Evolutionary conservation across 2,329 filamentous ascomycete species (phyloP).

Genomic region (Anthostomella pinea): DNA sequence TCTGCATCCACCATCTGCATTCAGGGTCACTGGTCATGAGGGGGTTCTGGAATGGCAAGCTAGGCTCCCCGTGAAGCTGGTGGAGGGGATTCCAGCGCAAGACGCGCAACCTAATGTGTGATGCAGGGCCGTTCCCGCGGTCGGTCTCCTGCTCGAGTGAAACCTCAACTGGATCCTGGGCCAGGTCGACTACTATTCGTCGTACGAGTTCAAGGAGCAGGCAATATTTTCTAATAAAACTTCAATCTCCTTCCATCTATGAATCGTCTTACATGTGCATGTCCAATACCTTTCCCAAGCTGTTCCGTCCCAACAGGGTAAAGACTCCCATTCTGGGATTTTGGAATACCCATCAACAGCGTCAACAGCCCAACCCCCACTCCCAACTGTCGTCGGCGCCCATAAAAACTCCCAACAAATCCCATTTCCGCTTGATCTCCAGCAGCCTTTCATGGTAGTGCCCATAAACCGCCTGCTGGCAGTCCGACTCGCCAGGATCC

Average conservation of each 20-base stretch:
- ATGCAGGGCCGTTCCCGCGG: constrained; percentile 38
- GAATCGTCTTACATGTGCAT: too few relatives aligned
- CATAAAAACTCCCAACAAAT: constrained; percentile 47
- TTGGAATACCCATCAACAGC: constrained; percentile 19
- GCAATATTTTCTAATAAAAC: too few relatives aligned
- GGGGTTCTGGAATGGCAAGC: constrained; percentile 30
- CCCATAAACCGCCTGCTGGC: constrained; percentile 46
- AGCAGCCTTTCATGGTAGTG: constrained; percentile 41
- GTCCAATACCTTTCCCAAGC: too few relatives aligned
- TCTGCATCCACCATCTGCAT: constrained; percentile 36
- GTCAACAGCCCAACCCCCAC: constrained; percentile 45
- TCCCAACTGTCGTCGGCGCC: constrained; percentile 48
- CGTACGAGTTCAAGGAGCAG: too few relatives aligned
- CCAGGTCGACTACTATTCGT: too few relatives aligned
- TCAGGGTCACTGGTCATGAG: constrained; percentile 32
- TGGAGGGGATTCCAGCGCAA: constrained; percentile 27
- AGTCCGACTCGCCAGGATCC: constrained; percentile 47
- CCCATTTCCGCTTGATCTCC: constrained; percentile 48
- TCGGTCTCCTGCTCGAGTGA: too few relatives aligned
- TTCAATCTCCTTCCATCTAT: neutral
- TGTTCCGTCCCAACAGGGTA: constrained; percentile 20
- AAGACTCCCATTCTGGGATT: constrained; percentile 24
- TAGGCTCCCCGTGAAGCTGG: constrained; percentile 30
- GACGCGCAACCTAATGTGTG: constrained; percentile 37
- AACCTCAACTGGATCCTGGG: too few relatives aligned